Conservation (phyloP, 441 rosid genomes). For the Gossypium schwendimanii region DNA sequence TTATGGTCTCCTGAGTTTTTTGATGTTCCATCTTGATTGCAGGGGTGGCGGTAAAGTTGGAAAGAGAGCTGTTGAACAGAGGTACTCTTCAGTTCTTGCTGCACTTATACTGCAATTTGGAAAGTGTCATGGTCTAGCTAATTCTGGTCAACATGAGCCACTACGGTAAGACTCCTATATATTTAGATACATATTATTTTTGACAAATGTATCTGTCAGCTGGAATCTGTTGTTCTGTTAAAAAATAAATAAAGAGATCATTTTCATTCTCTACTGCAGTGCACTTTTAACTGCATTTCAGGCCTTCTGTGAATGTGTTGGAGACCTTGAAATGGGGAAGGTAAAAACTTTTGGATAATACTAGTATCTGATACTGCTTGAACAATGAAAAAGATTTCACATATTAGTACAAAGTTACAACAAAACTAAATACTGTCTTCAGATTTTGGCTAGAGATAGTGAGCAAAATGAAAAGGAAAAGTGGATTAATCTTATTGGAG, state of each 20-base stretch:
- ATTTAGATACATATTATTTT: neutral
- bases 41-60: constrained; percentile 99
- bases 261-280: constrained; percentile 41
- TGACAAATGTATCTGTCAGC: constrained; percentile 8
- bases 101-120: constrained; percentile 90
- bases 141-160: constrained; percentile 79
- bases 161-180: constrained; percentile 42
- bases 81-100: constrained; percentile 83
- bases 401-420: constrained; percentile 13
- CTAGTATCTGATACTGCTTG: neutral
- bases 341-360: constrained; percentile 30
- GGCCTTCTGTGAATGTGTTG: constrained; percentile 98
- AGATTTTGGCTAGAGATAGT: constrained; percentile 91
- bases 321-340: constrained; percentile 99
- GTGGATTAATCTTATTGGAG: constrained; percentile 91
- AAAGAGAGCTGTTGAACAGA: constrained; percentile 86
- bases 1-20: constrained; percentile 15
- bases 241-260: constrained; percentile 6
- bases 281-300: constrained; percentile 86
- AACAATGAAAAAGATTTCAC: neutral
- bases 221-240: constrained; percentile 12
- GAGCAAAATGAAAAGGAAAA: constrained; percentile 86
- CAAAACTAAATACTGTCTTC: constrained; percentile 15
- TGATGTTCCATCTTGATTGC: constrained; percentile 28
- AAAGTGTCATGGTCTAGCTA: constrained; percentile 85